phyloP scores from a whole-genome alignment of 176 grass and related monocot species.

The Coix lacrymajobi region DNA sequence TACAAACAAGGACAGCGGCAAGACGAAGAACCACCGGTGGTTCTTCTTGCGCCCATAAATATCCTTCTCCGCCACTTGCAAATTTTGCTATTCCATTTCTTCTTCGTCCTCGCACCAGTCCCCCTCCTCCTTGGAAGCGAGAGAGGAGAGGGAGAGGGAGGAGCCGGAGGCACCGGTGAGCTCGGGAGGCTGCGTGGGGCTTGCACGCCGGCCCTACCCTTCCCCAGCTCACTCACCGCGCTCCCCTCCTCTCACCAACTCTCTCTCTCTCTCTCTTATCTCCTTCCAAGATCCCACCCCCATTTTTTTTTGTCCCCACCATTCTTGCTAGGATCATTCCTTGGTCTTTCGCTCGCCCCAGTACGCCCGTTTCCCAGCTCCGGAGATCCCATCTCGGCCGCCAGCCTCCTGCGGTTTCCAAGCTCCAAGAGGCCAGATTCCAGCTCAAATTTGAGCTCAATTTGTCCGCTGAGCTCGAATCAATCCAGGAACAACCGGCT shows the following conservation, averaged over 20 bases:
- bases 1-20: conserved; percentile 12
- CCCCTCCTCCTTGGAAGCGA: conserved; percentile 40
- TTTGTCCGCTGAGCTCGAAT: neutral
- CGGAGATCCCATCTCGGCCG: conserved; percentile 17
- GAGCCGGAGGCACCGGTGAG: conserved; percentile 27
- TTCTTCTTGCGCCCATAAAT: too few relatives aligned
- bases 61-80: neutral
- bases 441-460: conserved; percentile 15
- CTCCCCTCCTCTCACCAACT: conserved; percentile 55
- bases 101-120: neutral
- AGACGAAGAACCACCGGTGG: neutral
- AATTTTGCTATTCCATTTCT: conserved; percentile 17
- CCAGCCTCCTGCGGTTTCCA: neutral
- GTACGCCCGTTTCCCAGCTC: conserved; percentile 23
- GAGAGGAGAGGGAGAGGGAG: conserved; percentile 28
- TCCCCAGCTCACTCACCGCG: conserved; percentile 22
- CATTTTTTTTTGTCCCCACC: neutral
- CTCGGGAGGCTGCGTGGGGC: conserved; percentile 38
- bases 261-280: conserved; percentile 38
- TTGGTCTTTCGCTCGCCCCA: conserved; percentile 45
- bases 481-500: conserved; percentile 16
- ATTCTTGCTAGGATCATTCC: conserved; percentile 32
- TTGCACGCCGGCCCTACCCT: conserved; percentile 8
- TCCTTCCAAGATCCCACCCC: conserved; percentile 54
- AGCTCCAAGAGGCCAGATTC: neutral